Evolutionary conservation across 2,329 filamentous ascomycete genomes (phyloP), one percentile per base, ranked within the genome.

Genomic region (Penicillium psychrosexuale): DNA sequence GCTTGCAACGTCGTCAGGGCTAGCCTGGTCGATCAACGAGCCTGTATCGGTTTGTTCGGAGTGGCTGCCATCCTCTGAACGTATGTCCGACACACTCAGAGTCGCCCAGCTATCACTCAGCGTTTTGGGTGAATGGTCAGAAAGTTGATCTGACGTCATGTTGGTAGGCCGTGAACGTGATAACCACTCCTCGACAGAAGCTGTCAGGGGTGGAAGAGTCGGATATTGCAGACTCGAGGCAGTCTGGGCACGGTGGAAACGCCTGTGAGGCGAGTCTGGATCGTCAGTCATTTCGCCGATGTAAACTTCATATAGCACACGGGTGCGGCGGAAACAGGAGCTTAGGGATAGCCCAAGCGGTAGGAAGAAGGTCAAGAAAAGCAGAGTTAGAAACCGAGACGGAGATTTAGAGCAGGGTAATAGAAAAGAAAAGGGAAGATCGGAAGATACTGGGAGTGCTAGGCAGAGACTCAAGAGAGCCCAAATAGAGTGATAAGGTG

Each of bases 51-150:
- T 77, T 47, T 73, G 69, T 37, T 78, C 75, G 2, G 76, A 78
- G 33, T 68, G 73, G 53, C 70, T 66, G 47, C 75, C 76, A 61
- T 79, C 75, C 53, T 78, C 75, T 3, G 75, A 77, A 47, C 75
- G 72, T 22, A 70, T 65, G 55, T 78, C 76, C 17, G 73, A 72
- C n/a, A 68, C 69, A 50, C 73, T 75, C 54, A 78, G 64, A 2
- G 73, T 76, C 19, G 76, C 74, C 76, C 76, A 78, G 61, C 76
- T 78, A 51, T 78, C 76, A 52, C 74, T 75, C 55, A 78, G 63
- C 11, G 73, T 67, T 58, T 69, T 61, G 47, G 61, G 31, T 3
- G 64, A 57, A 30, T 66, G 65, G 11, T 71, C 67, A 13, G 61
- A 50, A n/a, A 60, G 55, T 22, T 58, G 57, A 47, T 67, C 67